Percentiles rank a stretch among this genome's conserved stretches.
Conservation (phyloP, 2,329 filamentous ascomycete genomes). For the Colletotrichum liriopes region DNA sequence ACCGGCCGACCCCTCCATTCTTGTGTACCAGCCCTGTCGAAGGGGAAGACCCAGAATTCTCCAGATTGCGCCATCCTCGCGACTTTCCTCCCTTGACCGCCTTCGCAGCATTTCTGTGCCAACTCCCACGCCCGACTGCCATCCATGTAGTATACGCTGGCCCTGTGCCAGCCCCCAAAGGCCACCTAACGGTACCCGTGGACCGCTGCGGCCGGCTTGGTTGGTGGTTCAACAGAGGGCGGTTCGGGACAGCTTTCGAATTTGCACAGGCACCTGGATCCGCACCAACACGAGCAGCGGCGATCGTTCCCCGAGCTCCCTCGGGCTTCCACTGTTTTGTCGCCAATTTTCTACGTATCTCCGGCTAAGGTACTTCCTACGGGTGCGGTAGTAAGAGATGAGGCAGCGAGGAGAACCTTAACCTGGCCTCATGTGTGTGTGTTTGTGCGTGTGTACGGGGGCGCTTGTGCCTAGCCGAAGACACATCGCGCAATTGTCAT, state of each 20-base stretch:
- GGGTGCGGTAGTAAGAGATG: not conserved
- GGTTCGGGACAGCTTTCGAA: conserved; percentile 6
- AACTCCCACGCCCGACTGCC: not conserved
- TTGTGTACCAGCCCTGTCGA: conserved; percentile 39
- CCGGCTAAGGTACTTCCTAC: not conserved
- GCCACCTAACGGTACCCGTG: conserved; percentile 25
- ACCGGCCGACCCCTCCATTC: conserved; percentile 37
- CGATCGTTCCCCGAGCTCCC: conserved; percentile 26
- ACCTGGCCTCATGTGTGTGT: not conserved
- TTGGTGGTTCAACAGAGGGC: conserved; percentile 9
- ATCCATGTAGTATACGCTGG: not conserved
- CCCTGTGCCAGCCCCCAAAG: conserved; percentile 1
- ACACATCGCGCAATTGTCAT: conserved; percentile 19
- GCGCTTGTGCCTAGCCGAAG: not conserved
- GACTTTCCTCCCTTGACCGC: conserved; percentile 39
- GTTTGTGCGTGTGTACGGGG: not conserved
- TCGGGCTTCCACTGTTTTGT: conserved; percentile 24
- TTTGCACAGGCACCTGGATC: conserved; percentile 35
- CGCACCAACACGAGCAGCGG: conserved; percentile 21
- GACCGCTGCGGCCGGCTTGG: conserved; percentile 8
- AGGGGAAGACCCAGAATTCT: conserved; percentile 38
- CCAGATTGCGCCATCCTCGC: conserved; percentile 43
- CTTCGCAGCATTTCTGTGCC: conserved; percentile 29
- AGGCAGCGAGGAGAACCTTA: conserved; percentile 3
- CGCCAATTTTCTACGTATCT: not conserved